Conservation (phyloP, 2,329 filamentous ascomycete species). For the Penicillium sp. region DNA sequence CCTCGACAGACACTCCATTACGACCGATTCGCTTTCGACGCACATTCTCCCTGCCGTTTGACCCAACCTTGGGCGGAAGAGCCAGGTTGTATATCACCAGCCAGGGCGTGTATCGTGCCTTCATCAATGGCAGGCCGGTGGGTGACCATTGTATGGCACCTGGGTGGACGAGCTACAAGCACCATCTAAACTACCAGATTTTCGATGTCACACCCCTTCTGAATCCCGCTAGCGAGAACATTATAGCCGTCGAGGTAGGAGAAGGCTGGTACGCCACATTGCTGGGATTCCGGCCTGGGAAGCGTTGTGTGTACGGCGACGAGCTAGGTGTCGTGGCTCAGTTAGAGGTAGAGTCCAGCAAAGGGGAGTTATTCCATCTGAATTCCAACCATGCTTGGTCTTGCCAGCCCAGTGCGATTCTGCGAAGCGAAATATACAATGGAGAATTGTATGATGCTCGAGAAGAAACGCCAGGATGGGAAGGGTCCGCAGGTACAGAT, state of each 20-base stretch:
- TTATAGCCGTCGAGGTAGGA: conserved; percentile 5
- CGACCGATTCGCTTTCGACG: background rate
- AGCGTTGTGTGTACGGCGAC: conserved; percentile 11
- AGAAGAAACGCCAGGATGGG: conserved; percentile 39
- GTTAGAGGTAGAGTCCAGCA: background rate
- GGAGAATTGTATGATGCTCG: conserved; percentile 55
- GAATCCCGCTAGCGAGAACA: background rate
- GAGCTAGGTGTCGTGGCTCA: conserved; percentile 3
- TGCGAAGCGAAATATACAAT: conserved; percentile 52
- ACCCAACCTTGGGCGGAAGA: background rate
- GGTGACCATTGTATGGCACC: conserved; percentile 19
- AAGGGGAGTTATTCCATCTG: background rate
- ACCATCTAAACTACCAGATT: conserved; percentile 13
- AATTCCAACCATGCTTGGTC: conserved; percentile 1
- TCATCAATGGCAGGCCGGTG: background rate
- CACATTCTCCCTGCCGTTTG: background rate
- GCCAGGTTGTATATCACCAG: background rate
- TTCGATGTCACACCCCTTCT: conserved; percentile 6
- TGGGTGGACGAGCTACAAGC: conserved; percentile 18
- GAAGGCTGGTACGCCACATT: conserved; percentile 12
- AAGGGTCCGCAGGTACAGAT: conserved; percentile 29
- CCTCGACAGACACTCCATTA: background rate
- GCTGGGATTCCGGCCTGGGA: background rate
- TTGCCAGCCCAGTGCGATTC: conserved; percentile 11
- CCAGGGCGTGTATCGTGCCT: background rate